Percentiles rank a stretch among this genome's conserved stretches.
These are phyloP conservation scores for Rugiboletus extremiorientalis DNA, from an alignment of 1,284 basidiomycete genomes.

Conservation along the genomic window DNA sequence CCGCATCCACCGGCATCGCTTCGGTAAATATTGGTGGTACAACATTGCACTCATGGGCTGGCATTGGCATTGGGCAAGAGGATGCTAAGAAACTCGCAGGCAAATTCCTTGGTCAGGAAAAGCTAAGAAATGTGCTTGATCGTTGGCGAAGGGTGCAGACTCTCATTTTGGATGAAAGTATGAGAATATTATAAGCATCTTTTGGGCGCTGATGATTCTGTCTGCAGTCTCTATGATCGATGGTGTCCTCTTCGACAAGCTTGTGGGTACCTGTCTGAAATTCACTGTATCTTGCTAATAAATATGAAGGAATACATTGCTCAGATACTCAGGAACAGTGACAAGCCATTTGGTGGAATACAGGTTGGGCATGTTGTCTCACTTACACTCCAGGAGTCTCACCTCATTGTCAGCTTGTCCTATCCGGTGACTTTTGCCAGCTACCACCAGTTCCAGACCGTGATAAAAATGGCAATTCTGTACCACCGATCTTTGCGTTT, in stretches of 20 bases:
- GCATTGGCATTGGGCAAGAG: conserved; percentile 85
- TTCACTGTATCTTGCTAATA: conserved; percentile 4
- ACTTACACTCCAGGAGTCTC: neutral
- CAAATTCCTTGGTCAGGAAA: conserved; percentile 60
- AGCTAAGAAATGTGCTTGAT: conserved; percentile 65
- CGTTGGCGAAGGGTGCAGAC: conserved; percentile 80
- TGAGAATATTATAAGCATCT: conserved; percentile 6
- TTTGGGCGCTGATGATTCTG: conserved; percentile 3
- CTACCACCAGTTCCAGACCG: conserved; percentile 81
- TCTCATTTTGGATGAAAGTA: conserved; percentile 94
- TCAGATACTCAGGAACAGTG: conserved; percentile 58
- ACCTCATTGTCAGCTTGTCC: conserved; percentile 54
- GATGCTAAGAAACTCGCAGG: conserved; percentile 58
- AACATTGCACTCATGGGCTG: conserved; percentile 92
- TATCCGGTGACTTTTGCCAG: conserved; percentile 97
- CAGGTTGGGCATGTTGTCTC: conserved; percentile 52
- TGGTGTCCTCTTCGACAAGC: conserved; percentile 88
- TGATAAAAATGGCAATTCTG: conserved; percentile 28
- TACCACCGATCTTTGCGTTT: conserved; percentile 72
- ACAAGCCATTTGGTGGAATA: conserved; percentile 90
- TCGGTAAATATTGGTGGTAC: conserved; percentile 93
- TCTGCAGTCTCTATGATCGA: conserved; percentile 94
- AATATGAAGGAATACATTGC: conserved; percentile 50
- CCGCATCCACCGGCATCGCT: conserved; percentile 92
- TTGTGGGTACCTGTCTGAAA: conserved; percentile 36